Evolutionary conservation across 2,329 filamentous ascomycete species (phyloP).

Genomic region (Cytospora schulzeri): DNA sequence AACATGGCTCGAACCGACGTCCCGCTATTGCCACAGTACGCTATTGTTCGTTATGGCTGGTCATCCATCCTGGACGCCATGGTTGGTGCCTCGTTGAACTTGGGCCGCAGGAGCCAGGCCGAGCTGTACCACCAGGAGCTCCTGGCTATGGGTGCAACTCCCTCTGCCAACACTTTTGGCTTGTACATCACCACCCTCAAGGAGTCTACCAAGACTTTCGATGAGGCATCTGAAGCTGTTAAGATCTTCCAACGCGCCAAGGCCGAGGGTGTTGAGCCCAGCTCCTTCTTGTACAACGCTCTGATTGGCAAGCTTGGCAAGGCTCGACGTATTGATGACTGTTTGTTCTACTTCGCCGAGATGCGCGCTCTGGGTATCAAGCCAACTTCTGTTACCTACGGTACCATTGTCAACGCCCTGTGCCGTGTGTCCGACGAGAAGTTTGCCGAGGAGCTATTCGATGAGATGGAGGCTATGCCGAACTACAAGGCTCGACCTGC

Average conservation of each 20-base stretch:
- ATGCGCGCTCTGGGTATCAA: conserved; percentile 93
- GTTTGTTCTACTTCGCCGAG: conserved; percentile 95
- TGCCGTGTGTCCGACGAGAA: conserved; percentile 97
- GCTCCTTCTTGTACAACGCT: conserved; percentile 96
- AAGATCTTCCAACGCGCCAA: conserved; percentile 97
- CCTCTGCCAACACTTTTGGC: conserved; percentile 96
- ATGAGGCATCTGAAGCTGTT: conserved; percentile 94
- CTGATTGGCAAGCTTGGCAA: conserved; percentile 98
- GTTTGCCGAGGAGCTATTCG: conserved; percentile 95
- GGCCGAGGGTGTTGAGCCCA: conserved; percentile 90
- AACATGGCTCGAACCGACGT: conserved; percentile 88
- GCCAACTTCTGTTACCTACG: conserved; percentile 96
- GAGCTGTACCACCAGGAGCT: conserved; percentile 90
- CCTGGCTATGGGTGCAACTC: conserved; percentile 84
- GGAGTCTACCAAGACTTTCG: conserved; percentile 95
- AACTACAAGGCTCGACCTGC: conserved; percentile 98
- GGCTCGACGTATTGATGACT: conserved; percentile 96
- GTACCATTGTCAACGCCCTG: conserved; percentile 95
- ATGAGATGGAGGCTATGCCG: conserved; percentile 98
- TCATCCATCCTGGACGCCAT: conserved; percentile 94
- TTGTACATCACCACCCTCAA: conserved; percentile 99
- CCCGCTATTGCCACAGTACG: conserved; percentile 80
- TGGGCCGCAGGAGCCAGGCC: conserved; percentile 78
- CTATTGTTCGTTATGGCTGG: conserved; percentile 92
- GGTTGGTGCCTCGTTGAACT: conserved; percentile 86